Conservation (phyloP, 2,329 filamentous ascomycete species). For the Fonsecaea nubica region DNA sequence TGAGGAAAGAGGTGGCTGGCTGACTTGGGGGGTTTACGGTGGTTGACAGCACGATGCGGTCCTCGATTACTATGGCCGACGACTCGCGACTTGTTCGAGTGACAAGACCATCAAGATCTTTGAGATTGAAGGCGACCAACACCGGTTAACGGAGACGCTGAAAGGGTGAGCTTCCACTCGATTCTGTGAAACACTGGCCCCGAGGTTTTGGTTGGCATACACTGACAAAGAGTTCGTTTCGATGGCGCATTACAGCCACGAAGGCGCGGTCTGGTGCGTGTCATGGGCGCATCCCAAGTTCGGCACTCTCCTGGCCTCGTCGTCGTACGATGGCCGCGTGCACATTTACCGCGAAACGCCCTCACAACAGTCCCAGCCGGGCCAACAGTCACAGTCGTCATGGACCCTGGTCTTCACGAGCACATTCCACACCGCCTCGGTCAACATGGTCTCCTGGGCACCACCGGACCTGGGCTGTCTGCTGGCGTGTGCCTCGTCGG, state of each 20-base stretch:
- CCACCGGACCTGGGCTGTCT: conserved; percentile 95
- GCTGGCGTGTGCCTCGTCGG: conserved; percentile 90
- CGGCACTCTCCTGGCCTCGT: conserved; percentile 94
- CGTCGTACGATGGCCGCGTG: conserved; percentile 96
- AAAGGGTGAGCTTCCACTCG: conserved; percentile 71
- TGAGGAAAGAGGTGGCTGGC: not conserved
- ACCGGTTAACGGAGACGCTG: conserved; percentile 87
- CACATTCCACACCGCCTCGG: conserved; percentile 89
- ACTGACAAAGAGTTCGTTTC: not conserved
- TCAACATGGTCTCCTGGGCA: conserved; percentile 98
- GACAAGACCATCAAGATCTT: conserved; percentile 99
- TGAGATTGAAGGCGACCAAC: conserved; percentile 91
- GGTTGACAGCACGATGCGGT: conserved; percentile 87
- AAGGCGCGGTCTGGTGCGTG: conserved; percentile 97
- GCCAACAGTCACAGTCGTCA: conserved; percentile 54
- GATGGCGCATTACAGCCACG: conserved; percentile 68
- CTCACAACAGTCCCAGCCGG: conserved; percentile 43
- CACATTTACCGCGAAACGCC: conserved; percentile 89
- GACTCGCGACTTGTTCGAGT: conserved; percentile 94
- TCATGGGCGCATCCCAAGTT: conserved; percentile 99
- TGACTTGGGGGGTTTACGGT: conserved; percentile 1
- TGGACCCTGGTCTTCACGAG: conserved; percentile 94
- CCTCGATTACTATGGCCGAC: conserved; percentile 96
- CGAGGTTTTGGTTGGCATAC: not conserved
- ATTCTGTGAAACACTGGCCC: not conserved